Conservation (phyloP, 805 yeast genomes). For the Lipomyces chichibuensis region DNA sequence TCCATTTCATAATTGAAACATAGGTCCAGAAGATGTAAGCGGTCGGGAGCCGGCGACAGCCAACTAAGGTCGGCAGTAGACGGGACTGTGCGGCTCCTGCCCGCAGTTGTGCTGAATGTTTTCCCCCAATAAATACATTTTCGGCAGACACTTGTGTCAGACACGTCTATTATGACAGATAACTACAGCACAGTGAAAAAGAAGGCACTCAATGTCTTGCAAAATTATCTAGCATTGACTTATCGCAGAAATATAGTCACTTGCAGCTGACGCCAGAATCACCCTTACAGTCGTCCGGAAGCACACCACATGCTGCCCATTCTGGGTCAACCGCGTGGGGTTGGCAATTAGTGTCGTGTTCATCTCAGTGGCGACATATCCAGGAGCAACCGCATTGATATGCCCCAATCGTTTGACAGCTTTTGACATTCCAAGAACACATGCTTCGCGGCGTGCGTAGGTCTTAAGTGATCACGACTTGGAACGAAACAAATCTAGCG, state of each 20-base stretch:
- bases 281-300: conserved; percentile 55
- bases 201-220: no score
- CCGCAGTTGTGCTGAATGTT: no score
- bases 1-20: no score
- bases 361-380: conserved; percentile 54
- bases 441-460: conserved; percentile 50
- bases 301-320: conserved; percentile 51
- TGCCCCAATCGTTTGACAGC: conserved; percentile 53
- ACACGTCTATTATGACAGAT: no score
- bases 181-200: no score
- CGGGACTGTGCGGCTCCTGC: no score
- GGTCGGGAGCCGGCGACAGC: no score
- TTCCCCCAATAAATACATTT: no score
- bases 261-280: conserved; percentile 55
- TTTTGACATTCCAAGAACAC: conserved; percentile 47
- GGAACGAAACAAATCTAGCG: conserved; percentile 49
- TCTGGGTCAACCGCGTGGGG: conserved; percentile 38
- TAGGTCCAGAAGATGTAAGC: no score
- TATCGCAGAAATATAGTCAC: conserved; percentile 56
- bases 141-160: no score
- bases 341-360: conserved; percentile 43
- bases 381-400: conserved; percentile 56
- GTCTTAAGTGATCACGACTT: conserved; percentile 49
- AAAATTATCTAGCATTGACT: no score
- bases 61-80: no score